Conservation (phyloP, 371 early-diverging fungal species). For the Rhizomucor miehei region DNA sequence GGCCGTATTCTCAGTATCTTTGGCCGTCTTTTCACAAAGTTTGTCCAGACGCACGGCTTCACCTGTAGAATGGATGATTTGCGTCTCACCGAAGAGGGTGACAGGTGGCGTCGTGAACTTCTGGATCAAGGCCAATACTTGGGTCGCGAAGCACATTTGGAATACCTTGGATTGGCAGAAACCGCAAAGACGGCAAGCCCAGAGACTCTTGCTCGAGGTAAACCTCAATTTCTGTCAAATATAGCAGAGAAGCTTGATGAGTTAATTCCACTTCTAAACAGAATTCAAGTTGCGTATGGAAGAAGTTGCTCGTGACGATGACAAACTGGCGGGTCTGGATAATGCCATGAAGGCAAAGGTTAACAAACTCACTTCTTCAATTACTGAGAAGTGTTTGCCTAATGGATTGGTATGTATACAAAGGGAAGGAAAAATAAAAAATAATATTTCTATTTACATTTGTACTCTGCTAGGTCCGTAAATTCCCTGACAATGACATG, state of each 20-base stretch:
- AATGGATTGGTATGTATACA: constrained; percentile 49
- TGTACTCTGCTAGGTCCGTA: constrained; percentile 37
- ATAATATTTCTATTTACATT: not conserved
- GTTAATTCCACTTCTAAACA: constrained; percentile 10
- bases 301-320: constrained; percentile 79
- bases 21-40: constrained; percentile 92
- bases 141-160: constrained; percentile 70
- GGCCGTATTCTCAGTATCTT: constrained; percentile 94
- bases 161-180: constrained; percentile 67
- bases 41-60: constrained; percentile 91
- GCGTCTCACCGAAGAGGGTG: constrained; percentile 81
- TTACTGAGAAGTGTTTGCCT: constrained; percentile 86
- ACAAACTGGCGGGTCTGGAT: constrained; percentile 89
- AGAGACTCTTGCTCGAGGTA: constrained; percentile 35
- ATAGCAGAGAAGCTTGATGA: no score
- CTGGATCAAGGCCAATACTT: constrained; percentile 49
- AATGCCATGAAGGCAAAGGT: constrained; percentile 86
- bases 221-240: no score
- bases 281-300: constrained; percentile 78
- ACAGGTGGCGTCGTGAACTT: constrained; percentile 72
- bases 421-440: not conserved
- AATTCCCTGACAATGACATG: constrained; percentile 98
- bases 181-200: constrained; percentile 35
- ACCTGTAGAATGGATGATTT: constrained; percentile 99
- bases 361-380: constrained; percentile 80